Conservation (phyloP, 108 stramenopile species). For the Discostella stelligeroides region DNA sequence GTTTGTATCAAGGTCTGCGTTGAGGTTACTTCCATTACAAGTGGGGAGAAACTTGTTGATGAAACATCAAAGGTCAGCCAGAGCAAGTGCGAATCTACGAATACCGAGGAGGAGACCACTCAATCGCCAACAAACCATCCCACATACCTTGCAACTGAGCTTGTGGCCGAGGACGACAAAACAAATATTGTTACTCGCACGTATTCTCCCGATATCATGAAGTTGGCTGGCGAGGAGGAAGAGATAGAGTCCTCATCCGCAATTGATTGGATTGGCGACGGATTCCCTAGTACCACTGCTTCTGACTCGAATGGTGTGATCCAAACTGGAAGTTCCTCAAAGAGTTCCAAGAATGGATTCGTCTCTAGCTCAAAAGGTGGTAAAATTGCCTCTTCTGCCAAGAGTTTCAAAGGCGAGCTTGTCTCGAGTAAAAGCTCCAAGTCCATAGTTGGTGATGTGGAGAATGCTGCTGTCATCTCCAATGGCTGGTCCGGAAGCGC, state of each 20-base stretch:
- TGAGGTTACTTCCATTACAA: slow-evolving; percentile 1
- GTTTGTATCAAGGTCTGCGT: neutral
- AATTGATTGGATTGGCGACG: neutral
- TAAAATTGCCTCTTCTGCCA: neutral
- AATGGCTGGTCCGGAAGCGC: neutral
- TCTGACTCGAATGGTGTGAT: neutral
- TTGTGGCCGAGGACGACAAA: too few species aligned
- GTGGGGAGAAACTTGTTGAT: neutral
- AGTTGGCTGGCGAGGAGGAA: neutral
- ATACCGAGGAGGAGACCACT: neutral
- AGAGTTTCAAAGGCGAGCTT: neutral
- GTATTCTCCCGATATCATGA: too few species aligned
- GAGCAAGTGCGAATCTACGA: slow-evolving; percentile 2
- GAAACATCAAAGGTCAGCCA: neutral
- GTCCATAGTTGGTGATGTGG: neutral
- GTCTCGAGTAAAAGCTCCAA: slow-evolving; percentile 2
- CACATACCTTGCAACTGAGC: neutral
- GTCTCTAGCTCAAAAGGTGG: neutral
- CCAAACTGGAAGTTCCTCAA: neutral
- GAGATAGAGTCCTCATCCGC: neutral
- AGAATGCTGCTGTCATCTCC: too few species aligned
- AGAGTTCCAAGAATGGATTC: neutral
- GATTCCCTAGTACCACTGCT: neutral
- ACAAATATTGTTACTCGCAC: too few species aligned
- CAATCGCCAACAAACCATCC: neutral